Evolutionary conservation across 352 stramenopile genomes (phyloP).

Genomic region (Phytophthora parvispora): DNA sequence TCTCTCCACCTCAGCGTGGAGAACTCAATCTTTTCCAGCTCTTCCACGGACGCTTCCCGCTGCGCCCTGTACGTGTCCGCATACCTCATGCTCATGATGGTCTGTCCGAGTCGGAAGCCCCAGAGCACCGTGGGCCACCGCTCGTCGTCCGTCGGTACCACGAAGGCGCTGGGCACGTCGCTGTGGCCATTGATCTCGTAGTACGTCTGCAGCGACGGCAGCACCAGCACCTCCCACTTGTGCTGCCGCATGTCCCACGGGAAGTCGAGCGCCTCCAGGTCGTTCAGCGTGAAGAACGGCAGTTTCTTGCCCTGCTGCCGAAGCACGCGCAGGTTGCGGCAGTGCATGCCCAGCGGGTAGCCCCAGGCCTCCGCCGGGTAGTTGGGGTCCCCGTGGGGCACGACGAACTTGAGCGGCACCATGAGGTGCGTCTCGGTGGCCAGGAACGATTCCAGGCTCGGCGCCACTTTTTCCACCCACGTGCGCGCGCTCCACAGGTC

Average conservation of each 20-base stretch:
- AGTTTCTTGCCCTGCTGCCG: constrained; percentile 21
- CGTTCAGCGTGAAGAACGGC: constrained; percentile 32
- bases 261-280: constrained; percentile 47
- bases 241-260: constrained; percentile 48
- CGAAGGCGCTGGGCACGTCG: constrained; percentile 42
- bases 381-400: constrained; percentile 31
- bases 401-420: constrained; percentile 47
- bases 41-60: constrained; percentile 1
- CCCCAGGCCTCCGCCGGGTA: constrained; percentile 50
- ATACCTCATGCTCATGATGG: constrained; percentile 52
- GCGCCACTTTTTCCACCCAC: constrained; percentile 31
- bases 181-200: constrained; percentile 43
- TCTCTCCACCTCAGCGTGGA: constrained; percentile 7
- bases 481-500: constrained; percentile 19
- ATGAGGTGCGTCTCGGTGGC: constrained; percentile 42
- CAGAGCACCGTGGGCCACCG: constrained; percentile 42
- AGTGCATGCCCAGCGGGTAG: constrained; percentile 45
- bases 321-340: constrained; percentile 21
- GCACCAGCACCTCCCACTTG: constrained; percentile 48
- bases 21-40: constrained; percentile 26
- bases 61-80: constrained; percentile 22
- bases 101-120: constrained; percentile 51
- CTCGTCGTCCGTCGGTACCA: constrained; percentile 30
- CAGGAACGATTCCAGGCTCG: constrained; percentile 41
- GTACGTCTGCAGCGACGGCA: constrained; percentile 48